Percentiles rank a stretch among this genome's conserved stretches.
Evolutionary conservation across 2,329 filamentous ascomycete genomes (phyloP).

Genomic region (Davidsoniella neocaledoniae): DNA sequence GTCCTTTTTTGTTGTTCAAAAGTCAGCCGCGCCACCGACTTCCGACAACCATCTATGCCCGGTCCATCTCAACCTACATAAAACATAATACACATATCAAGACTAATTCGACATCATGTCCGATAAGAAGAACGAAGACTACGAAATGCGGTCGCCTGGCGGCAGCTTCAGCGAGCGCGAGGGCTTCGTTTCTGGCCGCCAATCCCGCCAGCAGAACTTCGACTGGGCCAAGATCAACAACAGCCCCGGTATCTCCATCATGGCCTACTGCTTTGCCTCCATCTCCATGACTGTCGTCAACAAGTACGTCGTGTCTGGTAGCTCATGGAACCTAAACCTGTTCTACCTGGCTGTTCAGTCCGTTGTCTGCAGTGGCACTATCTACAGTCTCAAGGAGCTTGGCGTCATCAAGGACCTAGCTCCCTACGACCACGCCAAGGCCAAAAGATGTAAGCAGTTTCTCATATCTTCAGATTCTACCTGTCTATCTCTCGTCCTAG

Average conservation of each 20-base stretch:
- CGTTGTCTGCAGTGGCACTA: conserved; percentile 72
- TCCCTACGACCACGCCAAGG: conserved; percentile 73
- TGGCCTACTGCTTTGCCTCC: conserved; percentile 87
- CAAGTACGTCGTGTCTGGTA: conserved; percentile 90
- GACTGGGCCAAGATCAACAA: conserved; percentile 43
- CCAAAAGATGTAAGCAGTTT: conserved; percentile 61
- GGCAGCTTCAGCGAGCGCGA: conserved; percentile 32
- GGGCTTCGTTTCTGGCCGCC: conserved; percentile 26
- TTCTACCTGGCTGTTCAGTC: conserved; percentile 87
- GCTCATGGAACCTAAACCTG: conserved; percentile 89
- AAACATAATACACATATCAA: too few relatives aligned
- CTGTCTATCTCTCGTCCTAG: background rate
- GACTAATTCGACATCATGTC: conserved; percentile 37
- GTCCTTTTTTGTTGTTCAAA: conserved; percentile 1
- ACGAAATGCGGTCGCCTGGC: conserved; percentile 49
- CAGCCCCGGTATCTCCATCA: conserved; percentile 62
- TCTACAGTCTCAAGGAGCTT: conserved; percentile 62
- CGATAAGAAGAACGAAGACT: conserved; percentile 81
- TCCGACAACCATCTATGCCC: background rate
- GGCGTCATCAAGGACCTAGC: conserved; percentile 71
- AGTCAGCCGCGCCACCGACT: background rate
- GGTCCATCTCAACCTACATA: background rate
- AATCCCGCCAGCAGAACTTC: conserved; percentile 17
- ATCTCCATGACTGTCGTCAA: conserved; percentile 99
- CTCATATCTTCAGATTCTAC: background rate